Base-by-base conservation (phyloP, 2,329 filamentous ascomycete species). In the Trichoderma polysporum region DNA sequence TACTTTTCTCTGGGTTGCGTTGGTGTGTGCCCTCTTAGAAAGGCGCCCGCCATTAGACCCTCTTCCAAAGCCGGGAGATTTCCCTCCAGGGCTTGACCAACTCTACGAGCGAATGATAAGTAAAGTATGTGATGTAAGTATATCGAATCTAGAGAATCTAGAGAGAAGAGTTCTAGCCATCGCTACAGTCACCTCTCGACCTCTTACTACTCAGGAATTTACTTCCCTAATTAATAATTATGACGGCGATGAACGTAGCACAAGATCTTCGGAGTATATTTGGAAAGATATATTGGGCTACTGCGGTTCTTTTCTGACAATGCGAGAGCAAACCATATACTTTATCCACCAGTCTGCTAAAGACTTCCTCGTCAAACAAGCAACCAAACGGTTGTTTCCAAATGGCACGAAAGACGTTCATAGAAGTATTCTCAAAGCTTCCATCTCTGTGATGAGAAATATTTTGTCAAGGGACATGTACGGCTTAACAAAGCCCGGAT, bases 271-370 rank as follows among this genome's bases (percentile, higher is more conserved):
- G 27, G 25, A 29, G 13, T 31, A 27, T 3, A 17, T 15, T 66
- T 66, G 8, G 56, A 12, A 49, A 65, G 41, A 69, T 72, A n/a
- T 10, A 31, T 10, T 61, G 70, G 1, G 17, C 77, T 5, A 62
- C 4, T 83, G 78, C 68, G 77, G 79, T 29, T 82, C 77, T 15
- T 80, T 82, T 52, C 71, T 82, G 1, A 79, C 74, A n/a, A n/a
- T n/a, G n/a, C 1, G 17, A 79, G 49, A 72, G 72, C 45, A 65
- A 78, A 4, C 29, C 0, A 66, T 82, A 6, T 79, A 72, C 58
- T 77, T 81, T 68, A 73, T 83, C 1, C 79, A 83, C 68, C 75
- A 81, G 58, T 82, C 79, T 4, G 81, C 79, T 0, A 81, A 81
- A 68, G 79, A 82, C 3, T 82, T 82, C 66, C 67, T 82, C 7